phyloP scores from a whole-genome alignment of 2,329 filamentous ascomycete species.

The Aschersonia sp. region DNA sequence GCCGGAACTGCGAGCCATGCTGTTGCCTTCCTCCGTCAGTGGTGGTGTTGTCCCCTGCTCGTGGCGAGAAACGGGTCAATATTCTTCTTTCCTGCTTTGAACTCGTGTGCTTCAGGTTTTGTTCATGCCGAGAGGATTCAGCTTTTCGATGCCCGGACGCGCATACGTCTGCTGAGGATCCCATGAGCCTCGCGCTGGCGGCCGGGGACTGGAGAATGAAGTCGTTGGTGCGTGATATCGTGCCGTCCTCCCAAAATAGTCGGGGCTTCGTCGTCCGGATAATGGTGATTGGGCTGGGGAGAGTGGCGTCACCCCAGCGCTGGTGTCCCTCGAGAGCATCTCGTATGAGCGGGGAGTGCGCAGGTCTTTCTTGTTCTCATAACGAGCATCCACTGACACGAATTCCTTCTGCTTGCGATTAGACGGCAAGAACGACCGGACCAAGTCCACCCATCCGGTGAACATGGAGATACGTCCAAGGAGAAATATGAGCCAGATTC shows the following conservation, averaged over 20 bases:
- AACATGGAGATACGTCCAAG: constrained; percentile 77
- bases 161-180: constrained; percentile 27
- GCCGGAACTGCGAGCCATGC: too few relatives aligned
- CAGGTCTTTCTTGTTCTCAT: constrained; percentile 44
- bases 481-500: constrained; percentile 71
- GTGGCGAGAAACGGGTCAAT: too few relatives aligned
- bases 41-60: too few relatives aligned
- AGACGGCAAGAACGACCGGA: constrained; percentile 26
- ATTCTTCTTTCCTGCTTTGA: neutral
- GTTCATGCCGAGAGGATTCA: constrained; percentile 44
- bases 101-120: constrained; percentile 17
- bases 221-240: constrained; percentile 38
- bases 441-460: constrained; percentile 62
- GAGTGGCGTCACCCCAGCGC: constrained; percentile 37
- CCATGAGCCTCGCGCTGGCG: constrained; percentile 27
- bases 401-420: constrained; percentile 58
- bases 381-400: constrained; percentile 68
- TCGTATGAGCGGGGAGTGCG: constrained; percentile 49
- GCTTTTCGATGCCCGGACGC: constrained; percentile 18
- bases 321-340: constrained; percentile 54
- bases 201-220: constrained; percentile 41
- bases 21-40: too few relatives aligned
- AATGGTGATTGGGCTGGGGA: constrained; percentile 22
- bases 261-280: constrained; percentile 31
- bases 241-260: constrained; percentile 40